A percentile compares a stretch with the other conserved stretches of the same genome.
Evolutionary conservation across 2,329 filamentous ascomycete genomes (phyloP).

Genomic region (Penicillium psychrosexuale): DNA sequence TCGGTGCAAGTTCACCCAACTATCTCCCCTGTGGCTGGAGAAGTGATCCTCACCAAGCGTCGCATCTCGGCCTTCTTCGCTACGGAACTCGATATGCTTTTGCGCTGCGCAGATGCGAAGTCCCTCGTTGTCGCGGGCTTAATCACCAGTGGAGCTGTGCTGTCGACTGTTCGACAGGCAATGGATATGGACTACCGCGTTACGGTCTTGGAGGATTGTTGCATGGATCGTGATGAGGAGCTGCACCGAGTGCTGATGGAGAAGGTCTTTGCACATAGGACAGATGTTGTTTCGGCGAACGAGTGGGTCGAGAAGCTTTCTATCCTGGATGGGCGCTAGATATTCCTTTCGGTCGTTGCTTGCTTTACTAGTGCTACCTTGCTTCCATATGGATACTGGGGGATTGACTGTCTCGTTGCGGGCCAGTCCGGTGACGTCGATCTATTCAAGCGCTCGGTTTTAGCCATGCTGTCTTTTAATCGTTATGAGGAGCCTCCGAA

Average conservation of each 20-base stretch:
- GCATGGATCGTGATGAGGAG: conserved; percentile 34
- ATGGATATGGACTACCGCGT: conserved; percentile 38
- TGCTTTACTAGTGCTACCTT: background rate
- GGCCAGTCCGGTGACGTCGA: too few species aligned
- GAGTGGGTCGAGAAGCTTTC: conserved; percentile 27
- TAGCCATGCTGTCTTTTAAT: background rate
- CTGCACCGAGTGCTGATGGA: conserved; percentile 34
- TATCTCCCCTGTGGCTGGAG: conserved; percentile 20
- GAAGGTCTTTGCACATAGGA: conserved; percentile 34
- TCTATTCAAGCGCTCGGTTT: background rate
- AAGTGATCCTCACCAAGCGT: conserved; percentile 35
- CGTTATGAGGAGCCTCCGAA: background rate
- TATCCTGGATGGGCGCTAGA: background rate
- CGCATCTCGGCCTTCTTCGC: conserved; percentile 37
- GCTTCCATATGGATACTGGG: background rate
- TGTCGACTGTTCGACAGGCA: conserved; percentile 38
- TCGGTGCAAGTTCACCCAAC: conserved; percentile 21
- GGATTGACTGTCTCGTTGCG: background rate
- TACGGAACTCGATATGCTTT: conserved; percentile 36
- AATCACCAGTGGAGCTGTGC: conserved; percentile 36
- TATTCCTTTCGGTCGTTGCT: too few species aligned
- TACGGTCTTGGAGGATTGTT: conserved; percentile 36
- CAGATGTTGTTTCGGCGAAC: conserved; percentile 23
- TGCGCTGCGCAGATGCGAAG: conserved; percentile 28
- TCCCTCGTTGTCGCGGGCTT: conserved; percentile 36